Base-by-base conservation (phyloP, 257 asterid species). In the Solanum pinnatisectum region DNA sequence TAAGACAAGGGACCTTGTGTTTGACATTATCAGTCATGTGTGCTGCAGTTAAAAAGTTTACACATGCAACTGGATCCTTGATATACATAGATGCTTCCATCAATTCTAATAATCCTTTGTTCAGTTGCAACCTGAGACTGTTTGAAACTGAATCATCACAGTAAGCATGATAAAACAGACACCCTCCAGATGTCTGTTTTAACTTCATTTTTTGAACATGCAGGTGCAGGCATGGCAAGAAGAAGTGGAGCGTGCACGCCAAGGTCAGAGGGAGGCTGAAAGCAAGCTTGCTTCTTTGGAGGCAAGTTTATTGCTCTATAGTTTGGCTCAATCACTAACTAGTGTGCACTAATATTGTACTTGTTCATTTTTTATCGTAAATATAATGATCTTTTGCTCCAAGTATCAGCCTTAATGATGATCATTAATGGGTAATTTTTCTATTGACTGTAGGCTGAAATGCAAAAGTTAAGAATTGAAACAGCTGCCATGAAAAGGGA, bases 401-500 rank as follows among this genome's bases (percentile, higher is more conserved):
- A 44, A 79, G 83, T 82, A 77, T 49, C 72, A 76, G 90, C 59
- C 65, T 83, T 79, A 33, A 67, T 88, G 83, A 72, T 85, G 83
- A 72, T 85, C 78, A 70, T 73, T 14, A 39, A 40, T 71, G 70
- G 85, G 63, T 83, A 36, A 37, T 71, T 88, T 77, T 67, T 71
- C 68, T 37, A 11, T 86, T 83, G 89, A 87, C 85, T 78, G 71
- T 93, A 98, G 99, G 98, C 98, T 87, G 99, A 98, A 91, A 92
- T 94, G 91, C 99, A 98, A 89, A 98, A 98, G 92, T 95, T 94
- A 95, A 94, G 99, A 89, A 98, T 98, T 89, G 99, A 96, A 94
- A 94, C 95, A 94, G 98, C 99, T 92, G 95, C 99, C 85, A 95
- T 98, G 98, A 98, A 94, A 93, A 93, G 99, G 95, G 99, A 97